phyloP scores from a whole-genome alignment of 108 stramenopile species.

The Nannochloropsis salina region DNA sequence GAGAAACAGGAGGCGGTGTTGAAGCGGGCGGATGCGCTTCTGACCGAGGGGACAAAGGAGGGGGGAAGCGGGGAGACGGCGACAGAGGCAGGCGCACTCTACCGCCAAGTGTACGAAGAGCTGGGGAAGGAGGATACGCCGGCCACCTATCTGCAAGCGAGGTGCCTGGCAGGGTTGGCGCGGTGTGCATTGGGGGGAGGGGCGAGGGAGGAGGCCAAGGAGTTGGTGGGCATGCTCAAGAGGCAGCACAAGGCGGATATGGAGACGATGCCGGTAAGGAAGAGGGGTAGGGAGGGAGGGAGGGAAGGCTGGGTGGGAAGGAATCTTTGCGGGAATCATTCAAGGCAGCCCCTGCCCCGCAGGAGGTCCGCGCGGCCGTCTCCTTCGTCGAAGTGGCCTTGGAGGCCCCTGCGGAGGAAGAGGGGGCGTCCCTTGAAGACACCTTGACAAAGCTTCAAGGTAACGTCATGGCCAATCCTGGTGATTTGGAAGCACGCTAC shows the following conservation, averaged over 20 bases:
- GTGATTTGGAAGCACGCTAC: neutral
- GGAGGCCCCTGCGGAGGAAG: neutral
- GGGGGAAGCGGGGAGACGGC: conserved; percentile 9
- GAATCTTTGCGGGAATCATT: neutral
- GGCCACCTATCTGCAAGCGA: neutral
- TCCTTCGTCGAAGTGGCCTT: neutral
- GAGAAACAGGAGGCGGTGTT: neutral
- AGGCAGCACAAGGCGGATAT: conserved; percentile 6
- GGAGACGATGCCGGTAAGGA: neutral
- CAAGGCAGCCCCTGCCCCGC: neutral
- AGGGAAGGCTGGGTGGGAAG: neutral
- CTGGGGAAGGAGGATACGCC: neutral
- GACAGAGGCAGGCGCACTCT: neutral
- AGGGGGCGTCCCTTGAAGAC: neutral
- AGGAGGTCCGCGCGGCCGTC: neutral
- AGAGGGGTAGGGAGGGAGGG: too few relatives aligned
- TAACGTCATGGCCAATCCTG: neutral
- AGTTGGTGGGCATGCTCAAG: neutral
- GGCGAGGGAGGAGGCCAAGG: neutral
- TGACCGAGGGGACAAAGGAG: neutral
- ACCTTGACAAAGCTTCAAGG: neutral
- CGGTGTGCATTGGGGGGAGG: neutral
- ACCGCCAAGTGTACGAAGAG: neutral
- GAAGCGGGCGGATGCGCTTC: neutral
- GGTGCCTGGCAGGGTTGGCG: conserved; percentile 15